Percentiles rank a stretch among this genome's conserved stretches.
Evolutionary conservation across 495 filamentous ascomycete species (phyloP).

Genomic region (Tuber indicum): DNA sequence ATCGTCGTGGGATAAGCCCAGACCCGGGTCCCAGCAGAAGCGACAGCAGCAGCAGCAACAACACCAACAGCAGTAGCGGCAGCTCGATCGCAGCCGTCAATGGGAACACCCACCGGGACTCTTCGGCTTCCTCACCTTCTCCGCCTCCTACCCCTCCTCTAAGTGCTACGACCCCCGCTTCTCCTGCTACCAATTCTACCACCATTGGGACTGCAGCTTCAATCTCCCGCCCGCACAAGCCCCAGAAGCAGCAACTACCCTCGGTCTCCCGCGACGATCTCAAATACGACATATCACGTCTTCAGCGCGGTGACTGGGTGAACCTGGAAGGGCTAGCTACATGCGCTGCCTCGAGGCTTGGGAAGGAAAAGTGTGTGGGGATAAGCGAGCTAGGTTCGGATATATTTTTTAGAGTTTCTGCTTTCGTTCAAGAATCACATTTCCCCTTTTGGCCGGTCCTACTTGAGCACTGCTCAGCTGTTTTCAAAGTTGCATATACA

Average conservation of each 20-base stretch:
- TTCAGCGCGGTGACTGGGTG: constrained; percentile 35
- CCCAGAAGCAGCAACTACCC: constrained; percentile 11
- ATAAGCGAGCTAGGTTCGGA: constrained; percentile 41
- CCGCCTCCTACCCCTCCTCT: neutral
- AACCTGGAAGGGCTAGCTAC: constrained; percentile 33
- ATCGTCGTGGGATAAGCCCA: constrained; percentile 29
- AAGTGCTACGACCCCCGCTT: neutral
- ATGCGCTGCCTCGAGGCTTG: constrained; percentile 29
- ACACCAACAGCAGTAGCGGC: constrained; percentile 9
- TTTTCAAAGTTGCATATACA: neutral
- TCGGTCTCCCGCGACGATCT: constrained; percentile 17
- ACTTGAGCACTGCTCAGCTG: neutral
- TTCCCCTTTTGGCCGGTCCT: constrained; percentile 7
- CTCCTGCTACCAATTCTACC: neutral
- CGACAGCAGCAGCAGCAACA: constrained; percentile 6
- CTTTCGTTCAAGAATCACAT: constrained; percentile 11
- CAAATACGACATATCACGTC: constrained; percentile 33
- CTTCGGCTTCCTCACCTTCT: constrained; percentile 7
- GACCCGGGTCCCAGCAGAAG: constrained; percentile 26
- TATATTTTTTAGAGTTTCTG: constrained; percentile 21
- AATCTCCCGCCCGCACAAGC: constrained; percentile 15
- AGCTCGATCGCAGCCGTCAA: constrained; percentile 23
- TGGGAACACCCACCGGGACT: constrained; percentile 18
- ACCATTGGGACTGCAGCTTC: constrained; percentile 13
- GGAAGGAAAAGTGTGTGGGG: constrained; percentile 33